These are phyloP conservation scores for Tephrocybe sp. DNA, from an alignment of 768 basidiomycete genomes.

Conservation along the genomic window DNA sequence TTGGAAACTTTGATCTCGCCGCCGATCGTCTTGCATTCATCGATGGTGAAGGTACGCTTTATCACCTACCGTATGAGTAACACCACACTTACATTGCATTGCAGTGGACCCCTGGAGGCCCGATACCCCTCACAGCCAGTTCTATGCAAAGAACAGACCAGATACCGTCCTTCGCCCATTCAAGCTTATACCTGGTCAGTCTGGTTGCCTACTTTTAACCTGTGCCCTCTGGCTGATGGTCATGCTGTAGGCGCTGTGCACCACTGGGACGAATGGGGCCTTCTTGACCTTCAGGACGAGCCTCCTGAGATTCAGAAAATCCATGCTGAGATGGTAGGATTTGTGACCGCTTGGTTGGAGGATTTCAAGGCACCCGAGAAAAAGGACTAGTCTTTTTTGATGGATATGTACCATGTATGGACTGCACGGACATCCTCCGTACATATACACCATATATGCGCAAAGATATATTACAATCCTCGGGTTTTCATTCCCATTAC, in stretches of 20 bases:
- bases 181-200: slow-evolving; percentile 78
- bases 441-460: too few species aligned
- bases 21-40: slow-evolving; percentile 85
- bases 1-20: slow-evolving; percentile 85
- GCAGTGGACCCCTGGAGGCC: slow-evolving; percentile 91
- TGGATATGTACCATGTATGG: too few species aligned
- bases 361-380: slow-evolving; percentile 41
- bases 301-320: slow-evolving; percentile 79
- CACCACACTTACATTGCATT: background rate
- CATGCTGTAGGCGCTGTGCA: slow-evolving; percentile 62
- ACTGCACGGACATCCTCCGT: too few species aligned
- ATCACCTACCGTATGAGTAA: background rate
- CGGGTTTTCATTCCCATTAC: too few species aligned
- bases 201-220: background rate
- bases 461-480: too few species aligned
- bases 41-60: slow-evolving; percentile 68
- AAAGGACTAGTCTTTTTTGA: too few species aligned
- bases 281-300: slow-evolving; percentile 57
- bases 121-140: slow-evolving; percentile 74
- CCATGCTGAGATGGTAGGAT: slow-evolving; percentile 76
- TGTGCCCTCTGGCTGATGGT: background rate
- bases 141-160: slow-evolving; percentile 59
- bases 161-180: slow-evolving; percentile 80
- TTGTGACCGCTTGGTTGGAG: slow-evolving; percentile 75
- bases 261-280: slow-evolving; percentile 77